A percentile compares a stretch with the other conserved stretches of the same genome.
phyloP scores from a whole-genome alignment of 352 stramenopile species.

The Lagenidium giganteum region DNA sequence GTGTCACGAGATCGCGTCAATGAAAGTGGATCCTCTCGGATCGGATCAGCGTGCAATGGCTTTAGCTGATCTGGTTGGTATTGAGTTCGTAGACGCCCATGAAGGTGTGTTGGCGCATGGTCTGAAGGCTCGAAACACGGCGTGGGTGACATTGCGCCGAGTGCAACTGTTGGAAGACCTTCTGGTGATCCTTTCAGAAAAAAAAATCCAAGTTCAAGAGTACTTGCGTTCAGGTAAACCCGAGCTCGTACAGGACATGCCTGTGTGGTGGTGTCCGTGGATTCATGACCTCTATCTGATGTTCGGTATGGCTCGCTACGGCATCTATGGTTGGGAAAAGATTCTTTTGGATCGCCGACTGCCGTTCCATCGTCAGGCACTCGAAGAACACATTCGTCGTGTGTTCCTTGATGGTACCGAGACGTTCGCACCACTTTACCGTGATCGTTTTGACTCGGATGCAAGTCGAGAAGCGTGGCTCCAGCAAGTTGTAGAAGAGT shows the following conservation, averaged over 20 bases:
- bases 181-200: slow-evolving; percentile 45
- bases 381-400: slow-evolving; percentile 58
- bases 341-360: slow-evolving; percentile 68
- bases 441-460: slow-evolving; percentile 48
- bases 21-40: slow-evolving; percentile 74
- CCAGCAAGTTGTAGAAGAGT: slow-evolving; percentile 56
- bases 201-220: slow-evolving; percentile 28
- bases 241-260: slow-evolving; percentile 67
- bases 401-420: slow-evolving; percentile 67
- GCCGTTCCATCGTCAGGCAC: slow-evolving; percentile 67
- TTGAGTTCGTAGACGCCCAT: slow-evolving; percentile 84
- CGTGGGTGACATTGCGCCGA: slow-evolving; percentile 76
- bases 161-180: slow-evolving; percentile 72
- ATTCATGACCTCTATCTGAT: slow-evolving; percentile 78
- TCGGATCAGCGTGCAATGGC: slow-evolving; percentile 72
- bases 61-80: slow-evolving; percentile 70
- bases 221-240: slow-evolving; percentile 56
- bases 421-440: slow-evolving; percentile 51
- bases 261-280: slow-evolving; percentile 88
- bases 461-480: slow-evolving; percentile 51
- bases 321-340: slow-evolving; percentile 64
- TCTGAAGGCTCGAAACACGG: slow-evolving; percentile 79
- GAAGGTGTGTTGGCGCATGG: slow-evolving; percentile 80
- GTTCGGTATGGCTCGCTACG: slow-evolving; percentile 75
- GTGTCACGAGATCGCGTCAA: slow-evolving; percentile 68